Evolutionary conservation across 2,329 filamentous ascomycete genomes (phyloP).

Genomic region (Colletotrichum incanum): DNA sequence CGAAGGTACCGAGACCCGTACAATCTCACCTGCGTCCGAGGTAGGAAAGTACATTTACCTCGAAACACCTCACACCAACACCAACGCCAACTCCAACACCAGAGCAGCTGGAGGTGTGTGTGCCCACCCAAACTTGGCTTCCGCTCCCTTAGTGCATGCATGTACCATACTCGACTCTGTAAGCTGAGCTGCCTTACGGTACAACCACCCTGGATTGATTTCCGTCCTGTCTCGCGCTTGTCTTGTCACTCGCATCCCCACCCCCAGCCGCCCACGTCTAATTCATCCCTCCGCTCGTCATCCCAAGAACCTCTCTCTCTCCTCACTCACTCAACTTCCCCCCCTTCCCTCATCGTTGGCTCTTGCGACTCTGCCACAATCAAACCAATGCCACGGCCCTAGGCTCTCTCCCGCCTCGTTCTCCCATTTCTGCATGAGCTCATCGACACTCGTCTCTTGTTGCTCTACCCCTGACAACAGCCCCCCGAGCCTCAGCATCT

Average conservation of each 20-base stretch:
- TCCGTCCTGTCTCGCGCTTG: conserved; percentile 17
- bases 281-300: conserved; percentile 31
- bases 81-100: neutral
- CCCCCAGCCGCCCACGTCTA: conserved; percentile 22
- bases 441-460: conserved; percentile 19
- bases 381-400: conserved; percentile 22
- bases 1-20: conserved; percentile 2
- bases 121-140: conserved; percentile 17
- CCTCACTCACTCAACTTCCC: conserved; percentile 48
- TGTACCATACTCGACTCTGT: neutral
- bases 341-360: conserved; percentile 28
- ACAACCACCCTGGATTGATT: conserved; percentile 21
- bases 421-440: conserved; percentile 16
- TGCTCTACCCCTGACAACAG: conserved; percentile 3
- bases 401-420: conserved; percentile 35
- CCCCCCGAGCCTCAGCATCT: conserved; percentile 10
- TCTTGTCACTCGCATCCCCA: conserved; percentile 28
- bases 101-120: neutral
- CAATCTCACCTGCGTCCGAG: neutral
- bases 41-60: conserved; percentile 6
- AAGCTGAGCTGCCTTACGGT: conserved; percentile 6
- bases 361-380: conserved; percentile 39
- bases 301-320: conserved; percentile 30
- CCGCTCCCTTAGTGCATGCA: conserved; percentile 25
- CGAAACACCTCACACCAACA: neutral